phyloP scores from a whole-genome alignment of 495 filamentous ascomycete species.

The Hypomontagnella monticulosa region DNA sequence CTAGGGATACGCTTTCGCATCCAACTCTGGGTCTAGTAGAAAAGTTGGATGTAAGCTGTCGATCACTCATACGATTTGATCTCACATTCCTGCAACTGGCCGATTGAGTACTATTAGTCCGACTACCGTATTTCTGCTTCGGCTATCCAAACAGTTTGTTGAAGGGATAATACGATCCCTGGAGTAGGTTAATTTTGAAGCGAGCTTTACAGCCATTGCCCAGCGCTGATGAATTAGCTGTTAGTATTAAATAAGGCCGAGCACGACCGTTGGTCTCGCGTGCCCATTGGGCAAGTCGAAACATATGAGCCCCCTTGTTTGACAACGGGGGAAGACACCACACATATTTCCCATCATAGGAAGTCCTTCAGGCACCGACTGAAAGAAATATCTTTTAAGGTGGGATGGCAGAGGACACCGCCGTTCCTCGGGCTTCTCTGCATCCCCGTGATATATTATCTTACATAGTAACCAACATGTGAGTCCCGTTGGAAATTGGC shows the following conservation, averaged over 20 bases:
- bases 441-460: constrained; percentile 29
- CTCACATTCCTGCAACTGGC: constrained; percentile 41
- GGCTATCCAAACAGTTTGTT: constrained; percentile 22
- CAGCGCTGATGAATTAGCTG: constrained; percentile 6
- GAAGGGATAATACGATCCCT: constrained; percentile 15
- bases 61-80: constrained; percentile 44
- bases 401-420: constrained; percentile 15
- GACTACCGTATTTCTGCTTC: constrained; percentile 27
- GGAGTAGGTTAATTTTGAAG: constrained; percentile 10
- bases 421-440: constrained; percentile 17
- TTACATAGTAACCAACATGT: constrained; percentile 31
- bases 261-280: constrained; percentile 23
- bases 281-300: constrained; percentile 22
- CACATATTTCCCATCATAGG: constrained; percentile 6
- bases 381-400: background rate
- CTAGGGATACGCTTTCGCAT: constrained; percentile 32
- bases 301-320: constrained; percentile 18
- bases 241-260: constrained; percentile 36
- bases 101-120: constrained; percentile 37
- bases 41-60: constrained; percentile 40
- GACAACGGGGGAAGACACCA: constrained; percentile 7
- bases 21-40: constrained; percentile 34
- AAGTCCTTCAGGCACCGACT: constrained; percentile 7
- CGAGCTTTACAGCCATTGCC: constrained; percentile 8
- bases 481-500: constrained; percentile 23